A percentile compares a stretch with the other conserved stretches of the same genome.
These are phyloP conservation scores for Toxicodendron radicans DNA, from an alignment of 345 rosid species.

Conservation along the genomic window DNA sequence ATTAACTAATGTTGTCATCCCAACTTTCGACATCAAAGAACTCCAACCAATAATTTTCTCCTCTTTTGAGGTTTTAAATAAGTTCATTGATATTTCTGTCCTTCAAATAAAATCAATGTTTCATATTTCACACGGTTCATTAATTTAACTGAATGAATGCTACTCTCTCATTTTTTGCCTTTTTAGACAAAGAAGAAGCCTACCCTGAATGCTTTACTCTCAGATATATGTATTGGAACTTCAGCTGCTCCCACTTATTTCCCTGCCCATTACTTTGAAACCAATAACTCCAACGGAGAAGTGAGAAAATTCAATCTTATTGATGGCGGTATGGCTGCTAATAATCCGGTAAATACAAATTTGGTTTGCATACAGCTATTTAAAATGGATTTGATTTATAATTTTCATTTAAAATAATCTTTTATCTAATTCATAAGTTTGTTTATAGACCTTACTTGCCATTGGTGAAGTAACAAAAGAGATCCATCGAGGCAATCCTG, in stretches of 20 bases:
- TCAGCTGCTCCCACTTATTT: slow-evolving; percentile 69
- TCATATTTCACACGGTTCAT: too few relatives aligned
- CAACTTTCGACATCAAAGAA: not conserved
- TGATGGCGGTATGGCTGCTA: slow-evolving; percentile 78
- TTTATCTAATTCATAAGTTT: not conserved
- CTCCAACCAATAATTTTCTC: slow-evolving; percentile 67
- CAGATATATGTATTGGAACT: slow-evolving; percentile 61
- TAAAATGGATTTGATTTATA: not conserved
- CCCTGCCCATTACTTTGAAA: slow-evolving; percentile 44
- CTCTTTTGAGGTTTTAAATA: slow-evolving; percentile 39
- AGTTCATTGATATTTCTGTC: not conserved
- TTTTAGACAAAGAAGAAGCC: slow-evolving; percentile 38
- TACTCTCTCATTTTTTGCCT: not conserved
- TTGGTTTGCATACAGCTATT: not conserved
- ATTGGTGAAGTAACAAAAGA: slow-evolving; percentile 43
- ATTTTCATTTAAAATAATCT: not conserved
- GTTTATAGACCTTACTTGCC: slow-evolving; percentile 28
- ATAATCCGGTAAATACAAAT: slow-evolving; percentile 28
- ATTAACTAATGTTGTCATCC: slow-evolving; percentile 23
- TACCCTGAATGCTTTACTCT: slow-evolving; percentile 38
- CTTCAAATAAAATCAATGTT: too few relatives aligned
- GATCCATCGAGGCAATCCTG: slow-evolving; percentile 11
- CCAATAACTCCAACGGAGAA: slow-evolving; percentile 29
- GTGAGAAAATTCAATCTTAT: slow-evolving; percentile 52
- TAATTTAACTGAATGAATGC: too few relatives aligned